These are phyloP conservation scores for Coccinonectria pachysandricola DNA, from an alignment of 2,329 filamentous ascomycete genomes.

Conservation along the genomic window DNA sequence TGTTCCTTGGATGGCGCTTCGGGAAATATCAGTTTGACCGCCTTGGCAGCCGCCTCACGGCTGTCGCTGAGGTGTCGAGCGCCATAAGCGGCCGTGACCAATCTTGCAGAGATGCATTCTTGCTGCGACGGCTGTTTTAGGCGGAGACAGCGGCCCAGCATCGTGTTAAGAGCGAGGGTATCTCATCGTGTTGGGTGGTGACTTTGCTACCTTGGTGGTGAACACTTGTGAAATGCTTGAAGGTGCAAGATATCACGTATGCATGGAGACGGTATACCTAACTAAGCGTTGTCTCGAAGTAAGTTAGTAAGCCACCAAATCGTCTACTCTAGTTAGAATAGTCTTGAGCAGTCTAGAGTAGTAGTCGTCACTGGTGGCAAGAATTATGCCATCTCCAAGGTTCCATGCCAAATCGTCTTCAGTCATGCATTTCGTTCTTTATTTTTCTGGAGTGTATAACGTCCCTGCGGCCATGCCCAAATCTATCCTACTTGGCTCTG, in stretches of 20 bases:
- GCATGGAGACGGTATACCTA: constrained; percentile 1
- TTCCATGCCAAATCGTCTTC: background rate
- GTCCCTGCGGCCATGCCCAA: too few relatives aligned
- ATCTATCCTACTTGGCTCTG: too few relatives aligned
- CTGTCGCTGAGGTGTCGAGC: constrained; percentile 5
- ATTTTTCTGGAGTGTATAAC: background rate
- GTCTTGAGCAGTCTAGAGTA: too few relatives aligned
- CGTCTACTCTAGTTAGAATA: too few relatives aligned
- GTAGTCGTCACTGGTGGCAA: too few relatives aligned
- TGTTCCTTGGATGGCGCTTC: constrained; percentile 42
- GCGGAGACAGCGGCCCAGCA: constrained; percentile 7
- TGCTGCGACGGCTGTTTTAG: constrained; percentile 3
- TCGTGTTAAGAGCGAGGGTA: constrained; percentile 7
- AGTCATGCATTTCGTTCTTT: background rate
- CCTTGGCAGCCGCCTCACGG: constrained; percentile 1
- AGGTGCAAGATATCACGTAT: too few relatives aligned
- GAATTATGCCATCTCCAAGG: too few relatives aligned
- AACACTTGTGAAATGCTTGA: too few relatives aligned
- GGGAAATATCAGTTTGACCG: constrained; percentile 28
- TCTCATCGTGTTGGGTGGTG: too few relatives aligned
- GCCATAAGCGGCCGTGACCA: background rate
- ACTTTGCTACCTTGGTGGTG: too few relatives aligned
- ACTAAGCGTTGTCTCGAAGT: too few relatives aligned
- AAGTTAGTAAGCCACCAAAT: too few relatives aligned
- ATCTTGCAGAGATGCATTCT: background rate